Conservation (phyloP, 2,329 filamentous ascomycete genomes). For the Orbilia javanica region DNA sequence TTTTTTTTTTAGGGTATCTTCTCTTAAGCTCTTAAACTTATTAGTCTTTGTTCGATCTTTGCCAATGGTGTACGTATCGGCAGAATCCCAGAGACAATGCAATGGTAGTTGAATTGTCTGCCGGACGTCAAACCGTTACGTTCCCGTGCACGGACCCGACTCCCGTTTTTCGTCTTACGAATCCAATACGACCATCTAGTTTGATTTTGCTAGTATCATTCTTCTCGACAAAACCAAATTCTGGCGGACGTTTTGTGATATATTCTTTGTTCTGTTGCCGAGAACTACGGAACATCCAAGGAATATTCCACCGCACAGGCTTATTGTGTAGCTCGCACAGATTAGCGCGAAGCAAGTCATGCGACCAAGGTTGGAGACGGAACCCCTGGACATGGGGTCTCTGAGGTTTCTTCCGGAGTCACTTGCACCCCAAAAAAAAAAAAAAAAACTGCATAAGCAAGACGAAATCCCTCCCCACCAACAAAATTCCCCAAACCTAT, state of each 20-base stretch:
- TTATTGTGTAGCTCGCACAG: conserved; percentile 35
- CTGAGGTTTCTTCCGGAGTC: conserved; percentile 55
- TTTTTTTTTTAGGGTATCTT: no score
- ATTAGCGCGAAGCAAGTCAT: conserved; percentile 59
- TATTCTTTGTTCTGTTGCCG: conserved; percentile 28
- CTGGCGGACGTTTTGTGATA: conserved; percentile 30
- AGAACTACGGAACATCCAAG: conserved; percentile 57
- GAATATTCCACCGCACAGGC: conserved; percentile 57
- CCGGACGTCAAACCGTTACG: conserved; percentile 34
- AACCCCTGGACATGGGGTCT: conserved; percentile 57
- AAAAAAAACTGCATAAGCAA: conserved; percentile 54
- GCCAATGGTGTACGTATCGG: conserved; percentile 2
- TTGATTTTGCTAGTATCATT: conserved; percentile 29
- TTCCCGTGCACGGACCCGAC: conserved; percentile 50
- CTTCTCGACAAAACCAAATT: conserved; percentile 20
- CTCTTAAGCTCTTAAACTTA: neutral
- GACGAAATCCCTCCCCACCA: conserved; percentile 51
- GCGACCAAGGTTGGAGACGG: conserved; percentile 59
- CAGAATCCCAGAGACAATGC: conserved; percentile 21
- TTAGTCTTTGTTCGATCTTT: neutral
- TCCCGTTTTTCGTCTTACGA: conserved; percentile 32
- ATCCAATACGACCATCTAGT: conserved; percentile 29
- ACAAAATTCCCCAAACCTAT: conserved; percentile 49
- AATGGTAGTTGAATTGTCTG: conserved; percentile 23
- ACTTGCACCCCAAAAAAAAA: conserved; percentile 55